phyloP scores from a whole-genome alignment of 1,139 yeast species.

The Protomyces inundatus region DNA sequence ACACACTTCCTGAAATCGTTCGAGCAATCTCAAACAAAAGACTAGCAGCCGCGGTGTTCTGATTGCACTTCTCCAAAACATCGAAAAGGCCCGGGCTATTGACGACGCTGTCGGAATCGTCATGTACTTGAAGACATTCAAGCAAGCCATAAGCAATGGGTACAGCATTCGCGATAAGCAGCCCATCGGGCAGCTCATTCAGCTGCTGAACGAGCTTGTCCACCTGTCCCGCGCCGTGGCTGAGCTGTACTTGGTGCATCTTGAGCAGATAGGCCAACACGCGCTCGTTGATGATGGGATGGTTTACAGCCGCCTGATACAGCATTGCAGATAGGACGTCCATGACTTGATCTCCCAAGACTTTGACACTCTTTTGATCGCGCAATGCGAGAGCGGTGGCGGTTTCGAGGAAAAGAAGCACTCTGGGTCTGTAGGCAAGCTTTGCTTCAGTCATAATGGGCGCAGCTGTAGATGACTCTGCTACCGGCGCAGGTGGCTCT shows the following conservation, averaged over 20 bases:
- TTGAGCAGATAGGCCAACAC: constrained; percentile 12
- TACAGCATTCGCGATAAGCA: constrained; percentile 23
- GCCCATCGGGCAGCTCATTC: background rate
- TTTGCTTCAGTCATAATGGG: background rate
- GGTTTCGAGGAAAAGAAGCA: constrained; percentile 15
- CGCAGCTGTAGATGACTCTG: background rate
- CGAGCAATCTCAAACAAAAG: constrained; percentile 51
- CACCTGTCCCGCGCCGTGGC: background rate
- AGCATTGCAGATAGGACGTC: background rate
- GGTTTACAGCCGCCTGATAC: background rate
- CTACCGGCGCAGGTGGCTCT: background rate
- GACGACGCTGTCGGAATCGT: background rate
- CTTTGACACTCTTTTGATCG: background rate
- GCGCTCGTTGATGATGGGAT: constrained; percentile 19
- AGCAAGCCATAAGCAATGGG: constrained; percentile 25
- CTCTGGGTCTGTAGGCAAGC: constrained; percentile 6
- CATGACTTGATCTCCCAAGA: constrained; percentile 1
- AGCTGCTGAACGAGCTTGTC: background rate
- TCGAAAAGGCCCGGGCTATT: constrained; percentile 25
- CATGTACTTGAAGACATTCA: constrained; percentile 27
- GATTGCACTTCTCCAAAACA: constrained; percentile 24
- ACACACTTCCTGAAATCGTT: constrained; percentile 42
- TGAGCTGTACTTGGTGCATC: constrained; percentile 2
- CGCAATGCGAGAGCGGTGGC: constrained; percentile 16
- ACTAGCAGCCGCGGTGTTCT: constrained; percentile 41